Evolutionary conservation across 1,139 yeast species (phyloP).

Genomic region (Pichia sp.): DNA sequence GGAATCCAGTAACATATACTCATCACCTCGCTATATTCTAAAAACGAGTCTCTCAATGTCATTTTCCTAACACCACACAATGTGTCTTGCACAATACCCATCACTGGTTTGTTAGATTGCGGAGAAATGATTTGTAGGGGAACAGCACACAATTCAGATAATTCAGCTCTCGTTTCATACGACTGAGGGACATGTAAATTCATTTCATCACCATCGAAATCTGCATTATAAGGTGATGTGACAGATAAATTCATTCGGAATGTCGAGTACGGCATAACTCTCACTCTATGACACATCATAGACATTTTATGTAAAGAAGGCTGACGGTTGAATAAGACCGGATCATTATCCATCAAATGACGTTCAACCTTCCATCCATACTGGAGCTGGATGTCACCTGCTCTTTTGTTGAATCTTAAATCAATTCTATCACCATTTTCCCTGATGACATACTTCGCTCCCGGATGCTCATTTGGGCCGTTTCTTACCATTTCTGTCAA

Average conservation of each 20-base stretch:
- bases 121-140: constrained; percentile 98
- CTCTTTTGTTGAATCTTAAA: constrained; percentile 92
- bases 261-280: constrained; percentile 98
- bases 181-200: constrained; percentile 99
- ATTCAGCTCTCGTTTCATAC: constrained; percentile 95
- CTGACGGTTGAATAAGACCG: constrained; percentile 97
- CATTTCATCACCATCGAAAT: constrained; percentile 99
- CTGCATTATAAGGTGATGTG: constrained; percentile 98
- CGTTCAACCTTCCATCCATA: constrained; percentile 99
- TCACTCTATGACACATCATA: constrained; percentile 99
- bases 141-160: constrained; percentile 91
- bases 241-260: constrained; percentile 95
- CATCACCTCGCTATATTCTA: constrained; percentile 93
- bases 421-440: constrained; percentile 99
- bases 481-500: constrained; percentile 90
- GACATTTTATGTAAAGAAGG: constrained; percentile 99
- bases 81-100: constrained; percentile 99
- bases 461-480: constrained; percentile 99
- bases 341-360: constrained; percentile 95
- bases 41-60: constrained; percentile 84
- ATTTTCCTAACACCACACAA: constrained; percentile 94
- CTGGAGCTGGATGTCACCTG: constrained; percentile 95
- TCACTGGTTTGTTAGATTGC: constrained; percentile 96
- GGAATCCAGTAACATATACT: constrained; percentile 97
- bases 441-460: constrained; percentile 96